A percentile compares a stretch with the other conserved stretches of the same genome.
Conservation (phyloP, 768 basidiomycete genomes). For the Brasilioporus rufonigricans region DNA sequence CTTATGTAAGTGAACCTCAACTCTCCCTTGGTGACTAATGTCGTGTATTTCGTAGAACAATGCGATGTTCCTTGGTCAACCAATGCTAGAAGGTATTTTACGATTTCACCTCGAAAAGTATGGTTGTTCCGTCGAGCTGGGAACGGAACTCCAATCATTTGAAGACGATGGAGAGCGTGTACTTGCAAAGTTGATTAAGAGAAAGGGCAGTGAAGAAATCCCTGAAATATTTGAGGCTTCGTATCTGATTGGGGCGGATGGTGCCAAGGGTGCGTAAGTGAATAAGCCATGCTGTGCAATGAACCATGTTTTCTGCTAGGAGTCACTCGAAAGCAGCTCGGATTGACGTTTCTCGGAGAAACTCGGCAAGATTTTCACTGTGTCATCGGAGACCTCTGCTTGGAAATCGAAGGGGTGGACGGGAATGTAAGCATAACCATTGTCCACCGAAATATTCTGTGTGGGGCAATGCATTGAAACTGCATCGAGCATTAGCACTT, state of each 20-base stretch:
- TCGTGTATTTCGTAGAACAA: slow-evolving; percentile 4
- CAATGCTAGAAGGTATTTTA: slow-evolving; percentile 29
- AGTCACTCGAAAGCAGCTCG: slow-evolving; percentile 38
- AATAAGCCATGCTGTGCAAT: background rate
- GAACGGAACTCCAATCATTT: slow-evolving; percentile 45
- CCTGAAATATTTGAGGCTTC: slow-evolving; percentile 28
- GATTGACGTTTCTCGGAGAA: slow-evolving; percentile 42
- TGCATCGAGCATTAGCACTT: slow-evolving; percentile 24
- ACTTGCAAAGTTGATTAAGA: slow-evolving; percentile 34
- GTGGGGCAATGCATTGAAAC: no score
- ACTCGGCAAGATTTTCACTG: slow-evolving; percentile 27
- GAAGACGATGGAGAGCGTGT: slow-evolving; percentile 37
- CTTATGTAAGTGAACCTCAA: slow-evolving; percentile 18
- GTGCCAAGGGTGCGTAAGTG: slow-evolving; percentile 29
- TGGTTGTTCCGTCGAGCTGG: slow-evolving; percentile 38
- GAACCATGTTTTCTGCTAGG: slow-evolving; percentile 20
- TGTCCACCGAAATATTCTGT: no score
- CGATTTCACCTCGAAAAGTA: slow-evolving; percentile 20
- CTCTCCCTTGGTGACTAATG: background rate
- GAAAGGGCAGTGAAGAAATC: slow-evolving; percentile 18
- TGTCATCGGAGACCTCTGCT: slow-evolving; percentile 37
- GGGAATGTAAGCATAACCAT: background rate
- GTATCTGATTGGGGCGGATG: slow-evolving; percentile 43
- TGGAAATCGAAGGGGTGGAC: slow-evolving; percentile 29
- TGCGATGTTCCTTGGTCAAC: slow-evolving; percentile 22